Base-by-base conservation (phyloP, 2,329 filamentous ascomycete species). In the Metarhizium robertsii region DNA sequence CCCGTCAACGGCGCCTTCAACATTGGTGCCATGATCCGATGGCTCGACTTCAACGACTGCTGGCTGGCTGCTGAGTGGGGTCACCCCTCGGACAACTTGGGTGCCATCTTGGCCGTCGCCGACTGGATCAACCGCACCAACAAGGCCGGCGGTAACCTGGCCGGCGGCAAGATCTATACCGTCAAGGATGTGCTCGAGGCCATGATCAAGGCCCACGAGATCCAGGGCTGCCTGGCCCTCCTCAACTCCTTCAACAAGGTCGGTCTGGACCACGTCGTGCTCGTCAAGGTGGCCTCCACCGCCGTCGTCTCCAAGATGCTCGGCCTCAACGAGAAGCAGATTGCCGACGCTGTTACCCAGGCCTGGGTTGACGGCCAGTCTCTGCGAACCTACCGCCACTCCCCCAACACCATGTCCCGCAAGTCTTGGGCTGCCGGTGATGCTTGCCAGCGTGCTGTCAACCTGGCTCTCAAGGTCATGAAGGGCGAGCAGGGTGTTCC, bases 11-110 rank as follows among this genome's bases (percentile, higher is more conserved):
- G 87, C 60, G 94, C 94, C 61, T 97, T 99, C 84, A 97, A 97
- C 81, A 97, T 99, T 66, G 94, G 94, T 66, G 88, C 94, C 67
- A 95, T 96, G 87, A 96, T 99, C 77, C 84, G 94, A 69, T 99
- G 94, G 94, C 84, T 99, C 67, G 94, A 99, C 78, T 99, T 97
- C 83, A 99, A 99, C 73, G 94, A 99, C 82, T 97, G 94, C 84
- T 99, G 92, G 94, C 81, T 97, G 61, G 94, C 92, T 48, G 94
- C 94, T 55, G 94, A 99, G 78, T 99, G 94, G 94, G 94, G 94
- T 57, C 94, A 99, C 74, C 94, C 94, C 59, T 96, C 92, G 4
- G 94, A 99, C 79, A 99, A 99, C 79, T 75, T 99, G 64, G 94
- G 94, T 60, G 94, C 92, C 66, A 99, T 99, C 70, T 84, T 99